phyloP scores from a whole-genome alignment of 2,329 filamentous ascomycete species.

The Cytospora mali region DNA sequence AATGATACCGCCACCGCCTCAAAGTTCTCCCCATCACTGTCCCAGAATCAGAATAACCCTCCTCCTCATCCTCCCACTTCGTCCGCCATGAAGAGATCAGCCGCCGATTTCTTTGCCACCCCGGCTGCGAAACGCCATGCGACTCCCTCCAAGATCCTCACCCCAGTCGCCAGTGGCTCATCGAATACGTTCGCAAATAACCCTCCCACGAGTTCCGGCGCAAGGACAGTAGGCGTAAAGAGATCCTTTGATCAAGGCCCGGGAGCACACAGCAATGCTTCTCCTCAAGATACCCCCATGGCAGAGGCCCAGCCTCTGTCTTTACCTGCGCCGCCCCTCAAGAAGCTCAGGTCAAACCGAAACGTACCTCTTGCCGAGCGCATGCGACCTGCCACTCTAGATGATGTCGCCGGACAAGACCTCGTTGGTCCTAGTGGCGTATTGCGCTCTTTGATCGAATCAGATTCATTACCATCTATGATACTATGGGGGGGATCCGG shows the following conservation, averaged over 20 bases:
- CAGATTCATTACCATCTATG: conserved; percentile 88
- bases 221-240: conserved; percentile 47
- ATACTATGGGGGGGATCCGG: conserved; percentile 86
- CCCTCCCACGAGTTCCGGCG: conserved; percentile 12
- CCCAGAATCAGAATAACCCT: conserved; percentile 25
- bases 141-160: conserved; percentile 37
- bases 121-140: conserved; percentile 60
- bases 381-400: conserved; percentile 82
- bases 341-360: conserved; percentile 70
- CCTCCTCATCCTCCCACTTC: conserved; percentile 32
- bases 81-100: conserved; percentile 55
- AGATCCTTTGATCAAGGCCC: conserved; percentile 59
- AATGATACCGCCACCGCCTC: conserved; percentile 36
- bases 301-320: conserved; percentile 32
- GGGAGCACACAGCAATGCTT: conserved; percentile 38
- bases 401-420: conserved; percentile 89
- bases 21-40: conserved; percentile 1
- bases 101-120: conserved; percentile 64
- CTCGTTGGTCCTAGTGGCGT: conserved; percentile 85
- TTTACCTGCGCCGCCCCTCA: conserved; percentile 47
- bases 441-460: conserved; percentile 81
- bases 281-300: conserved; percentile 30
- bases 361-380: conserved; percentile 88
- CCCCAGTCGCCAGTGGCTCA: conserved; percentile 37
- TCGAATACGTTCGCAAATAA: conserved; percentile 13